These are phyloP conservation scores for Meyerozyma elateridarum DNA, from an alignment of 1,139 yeast genomes.

Conservation along the genomic window DNA sequence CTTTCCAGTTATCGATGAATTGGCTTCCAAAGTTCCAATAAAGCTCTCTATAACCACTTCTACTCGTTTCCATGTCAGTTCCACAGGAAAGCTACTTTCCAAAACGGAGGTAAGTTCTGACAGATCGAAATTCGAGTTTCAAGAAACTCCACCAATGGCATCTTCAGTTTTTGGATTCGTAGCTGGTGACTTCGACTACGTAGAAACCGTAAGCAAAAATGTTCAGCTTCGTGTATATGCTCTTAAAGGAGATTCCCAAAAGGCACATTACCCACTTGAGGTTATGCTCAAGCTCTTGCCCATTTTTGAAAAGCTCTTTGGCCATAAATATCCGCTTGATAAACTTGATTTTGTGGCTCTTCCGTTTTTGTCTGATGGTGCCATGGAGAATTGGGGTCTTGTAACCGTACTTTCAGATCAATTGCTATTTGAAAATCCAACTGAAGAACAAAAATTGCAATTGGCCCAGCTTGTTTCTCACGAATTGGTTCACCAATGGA, in stretches of 20 bases:
- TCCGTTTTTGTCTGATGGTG: conserved; percentile 70
- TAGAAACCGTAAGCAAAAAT: conserved; percentile 22
- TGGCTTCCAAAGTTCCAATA: conserved; percentile 48
- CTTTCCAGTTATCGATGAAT: conserved; percentile 66
- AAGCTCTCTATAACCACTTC: conserved; percentile 42
- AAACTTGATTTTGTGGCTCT: conserved; percentile 63
- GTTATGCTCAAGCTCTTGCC: conserved; percentile 46
- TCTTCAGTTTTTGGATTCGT: conserved; percentile 63
- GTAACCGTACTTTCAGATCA: conserved; percentile 54
- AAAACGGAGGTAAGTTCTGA: conserved; percentile 20
- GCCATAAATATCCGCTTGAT: conserved; percentile 46
- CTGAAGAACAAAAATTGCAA: conserved; percentile 16
- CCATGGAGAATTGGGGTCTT: conserved; percentile 76
- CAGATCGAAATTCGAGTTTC: conserved; percentile 36
- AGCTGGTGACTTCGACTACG: conserved; percentile 57
- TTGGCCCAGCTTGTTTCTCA: conserved; percentile 58
- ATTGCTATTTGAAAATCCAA: conserved; percentile 34
- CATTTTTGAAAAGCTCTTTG: conserved; percentile 36
- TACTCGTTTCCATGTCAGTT: conserved; percentile 43
- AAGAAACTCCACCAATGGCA: conserved; percentile 52
- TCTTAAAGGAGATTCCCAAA: conserved; percentile 46
- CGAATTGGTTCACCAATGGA: conserved; percentile 74
- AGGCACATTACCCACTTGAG: conserved; percentile 42
- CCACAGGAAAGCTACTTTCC: conserved; percentile 38
- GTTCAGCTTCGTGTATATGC: conserved; percentile 52